These are phyloP conservation scores for Neurospora sp. DNA, from an alignment of 495 filamentous ascomycete species.

Conservation along the genomic window DNA sequence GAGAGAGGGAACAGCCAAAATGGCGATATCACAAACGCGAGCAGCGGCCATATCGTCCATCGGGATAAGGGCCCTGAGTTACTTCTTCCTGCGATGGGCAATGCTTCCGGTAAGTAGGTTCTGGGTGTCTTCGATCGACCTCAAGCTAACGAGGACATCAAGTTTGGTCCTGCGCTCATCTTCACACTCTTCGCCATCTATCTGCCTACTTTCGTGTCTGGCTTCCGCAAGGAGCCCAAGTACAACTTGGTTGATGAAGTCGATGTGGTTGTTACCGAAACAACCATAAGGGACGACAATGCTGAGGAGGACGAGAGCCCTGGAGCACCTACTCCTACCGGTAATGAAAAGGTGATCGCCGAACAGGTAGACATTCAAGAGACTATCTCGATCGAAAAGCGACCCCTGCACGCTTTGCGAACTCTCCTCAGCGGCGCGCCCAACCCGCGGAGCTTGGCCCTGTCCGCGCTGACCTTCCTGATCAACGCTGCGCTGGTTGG, in stretches of 20 bases:
- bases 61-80: slow-evolving; percentile 48
- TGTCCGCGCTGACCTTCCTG: slow-evolving; percentile 52
- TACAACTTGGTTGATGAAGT: slow-evolving; percentile 53
- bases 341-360: slow-evolving; percentile 20
- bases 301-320: slow-evolving; percentile 18
- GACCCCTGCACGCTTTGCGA: slow-evolving; percentile 33
- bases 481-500: slow-evolving; percentile 60
- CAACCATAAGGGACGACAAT: slow-evolving; percentile 20
- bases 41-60: slow-evolving; percentile 39
- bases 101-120: slow-evolving; percentile 26
- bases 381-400: slow-evolving; percentile 34
- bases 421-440: slow-evolving; percentile 72
- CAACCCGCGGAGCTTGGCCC: slow-evolving; percentile 45
- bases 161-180: slow-evolving; percentile 55
- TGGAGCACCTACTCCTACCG: background rate
- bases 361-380: slow-evolving; percentile 42
- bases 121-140: background rate
- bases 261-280: slow-evolving; percentile 49
- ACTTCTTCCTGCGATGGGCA: slow-evolving; percentile 84
- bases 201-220: slow-evolving; percentile 53
- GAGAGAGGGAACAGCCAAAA: background rate
- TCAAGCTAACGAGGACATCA: slow-evolving; percentile 7
- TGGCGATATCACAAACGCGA: slow-evolving; percentile 19
- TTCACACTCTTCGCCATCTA: slow-evolving; percentile 66
- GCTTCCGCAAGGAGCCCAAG: slow-evolving; percentile 44